Evolutionary conservation across 2,329 filamentous ascomycete species (phyloP), one percentile per base, ranked within the genome.

Genomic region (Chrysoporthe puriensis): DNA sequence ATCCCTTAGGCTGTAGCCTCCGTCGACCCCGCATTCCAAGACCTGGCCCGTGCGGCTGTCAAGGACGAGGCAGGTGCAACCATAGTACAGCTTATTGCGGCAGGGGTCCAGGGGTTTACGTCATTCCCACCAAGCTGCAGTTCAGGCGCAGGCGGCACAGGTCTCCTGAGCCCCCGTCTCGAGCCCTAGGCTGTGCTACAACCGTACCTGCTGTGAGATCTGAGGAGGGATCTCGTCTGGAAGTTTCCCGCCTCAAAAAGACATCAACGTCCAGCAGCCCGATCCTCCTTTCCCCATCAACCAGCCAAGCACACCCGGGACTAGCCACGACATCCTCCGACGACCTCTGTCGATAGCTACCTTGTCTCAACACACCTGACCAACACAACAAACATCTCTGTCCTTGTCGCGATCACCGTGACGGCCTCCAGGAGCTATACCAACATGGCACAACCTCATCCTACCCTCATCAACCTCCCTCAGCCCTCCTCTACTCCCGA

Each of bases 391-490:
- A 54, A 26, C 21, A 7, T 46, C 44, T 14, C 13, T 46, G 18
- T 14, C 44, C 44, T 16, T 34, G 9, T 57, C 16, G 11, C 50
- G 16, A 16, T 26, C 4, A 26, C 34, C 8, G 9, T 21, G 18
- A 54, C 50, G 16, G 18, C 32, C 62, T 34, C 16, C 62, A 59
- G 36, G 43, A 44, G n/a, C n/a, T 40, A 18, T 43, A 50, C 56
- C 69, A 75, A 57, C 62, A 76, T 76, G 74, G 74, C 73, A 63
- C 75, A 78, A 69, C 71, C 77, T 63, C 79, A 80, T 72, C 90
- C 90, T 32, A 94, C 91, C 69, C 81, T 95, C 70, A 94, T 95
- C 83, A 93, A 94, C 77, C 86, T 97, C 69, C 93, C 93, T 57
- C 92, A 92, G 70, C 90, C 92, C 67, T 88, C 90, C 26, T 94